These are phyloP conservation scores for Coemansia sp. DNA, from an alignment of 192 early-diverging fungal species.

Conservation along the genomic window DNA sequence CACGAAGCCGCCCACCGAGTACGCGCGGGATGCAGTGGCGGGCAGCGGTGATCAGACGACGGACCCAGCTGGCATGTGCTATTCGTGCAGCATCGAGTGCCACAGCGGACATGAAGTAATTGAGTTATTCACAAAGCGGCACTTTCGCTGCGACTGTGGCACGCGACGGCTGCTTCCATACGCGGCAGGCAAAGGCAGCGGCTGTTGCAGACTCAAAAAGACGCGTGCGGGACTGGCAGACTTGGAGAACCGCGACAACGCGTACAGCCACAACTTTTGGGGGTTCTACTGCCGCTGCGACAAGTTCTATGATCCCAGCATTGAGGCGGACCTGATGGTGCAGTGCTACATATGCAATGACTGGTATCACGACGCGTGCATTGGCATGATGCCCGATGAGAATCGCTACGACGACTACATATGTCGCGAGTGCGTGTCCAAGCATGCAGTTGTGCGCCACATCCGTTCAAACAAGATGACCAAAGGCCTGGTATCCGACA, in stretches of 20 bases:
- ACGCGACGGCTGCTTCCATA: conserved; percentile 44
- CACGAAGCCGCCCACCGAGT: conserved; percentile 35
- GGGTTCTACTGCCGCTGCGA: conserved; percentile 88
- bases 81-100: conserved; percentile 77
- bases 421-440: conserved; percentile 38
- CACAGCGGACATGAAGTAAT: conserved; percentile 75
- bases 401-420: conserved; percentile 37
- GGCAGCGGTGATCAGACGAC: conserved; percentile 5
- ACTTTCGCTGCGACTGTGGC: conserved; percentile 91
- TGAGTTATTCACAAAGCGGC: conserved; percentile 81
- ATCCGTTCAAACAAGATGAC: conserved; percentile 22
- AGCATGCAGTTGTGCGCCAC: conserved; percentile 26
- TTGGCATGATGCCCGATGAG: conserved; percentile 57
- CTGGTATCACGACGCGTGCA: conserved; percentile 76
- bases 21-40: neutral
- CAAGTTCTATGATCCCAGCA: conserved; percentile 67
- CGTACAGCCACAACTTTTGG: conserved; percentile 80
- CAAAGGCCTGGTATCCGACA: conserved; percentile 23
- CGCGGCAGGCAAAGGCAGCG: neutral
- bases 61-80: conserved; percentile 64
- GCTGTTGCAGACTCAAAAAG: conserved; percentile 17
- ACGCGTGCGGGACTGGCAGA: conserved; percentile 14
- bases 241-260: conserved; percentile 64
- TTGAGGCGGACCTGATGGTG: conserved; percentile 74
- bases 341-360: conserved; percentile 88